phyloP scores from a whole-genome alignment of 495 filamentous ascomycete species.

The Immersiella caudata region DNA sequence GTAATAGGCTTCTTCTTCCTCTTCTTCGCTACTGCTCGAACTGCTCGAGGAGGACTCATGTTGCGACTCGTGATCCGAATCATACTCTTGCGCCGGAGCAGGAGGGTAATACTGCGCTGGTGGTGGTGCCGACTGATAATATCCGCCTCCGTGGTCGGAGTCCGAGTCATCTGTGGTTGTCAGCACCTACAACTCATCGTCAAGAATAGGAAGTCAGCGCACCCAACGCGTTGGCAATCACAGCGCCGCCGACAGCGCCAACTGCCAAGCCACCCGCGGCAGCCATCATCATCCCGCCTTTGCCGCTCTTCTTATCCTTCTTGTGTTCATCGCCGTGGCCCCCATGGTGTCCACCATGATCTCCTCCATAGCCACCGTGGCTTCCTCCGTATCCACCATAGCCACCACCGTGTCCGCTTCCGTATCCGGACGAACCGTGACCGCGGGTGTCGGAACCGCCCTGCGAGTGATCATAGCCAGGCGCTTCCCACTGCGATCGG shows the following conservation, averaged over 20 bases:
- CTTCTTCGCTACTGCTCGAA: conserved; percentile 35
- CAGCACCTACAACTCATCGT: conserved; percentile 18
- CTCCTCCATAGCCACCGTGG: conserved; percentile 27
- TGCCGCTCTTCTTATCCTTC: conserved; percentile 46
- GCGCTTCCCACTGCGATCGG: conserved; percentile 62
- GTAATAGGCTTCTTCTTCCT: conserved; percentile 40
- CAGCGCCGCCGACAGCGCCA: conserved; percentile 59
- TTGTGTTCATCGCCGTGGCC: conserved; percentile 33
- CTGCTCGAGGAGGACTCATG: too few species aligned
- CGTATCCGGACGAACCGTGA: conserved; percentile 18
- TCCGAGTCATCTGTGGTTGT: conserved; percentile 33
- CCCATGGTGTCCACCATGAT: conserved; percentile 32
- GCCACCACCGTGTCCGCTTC: conserved; percentile 22
- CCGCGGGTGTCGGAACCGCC: conserved; percentile 20
- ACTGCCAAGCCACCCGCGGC: conserved; percentile 59
- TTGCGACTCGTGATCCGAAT: conserved; percentile 36
- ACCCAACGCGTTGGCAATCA: conserved; percentile 59
- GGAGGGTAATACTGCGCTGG: conserved; percentile 9
- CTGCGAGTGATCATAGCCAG: conserved; percentile 36
- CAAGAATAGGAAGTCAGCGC: conserved; percentile 28
- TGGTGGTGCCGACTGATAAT: conserved; percentile 9
- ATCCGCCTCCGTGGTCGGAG: conserved; percentile 26
- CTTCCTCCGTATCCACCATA: conserved; percentile 16
- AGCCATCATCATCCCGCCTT: conserved; percentile 44
- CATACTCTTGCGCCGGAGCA: conserved; percentile 25